Base-by-base conservation (phyloP, 371 early-diverging fungal species). In the Rhizopus delemar region DNA sequence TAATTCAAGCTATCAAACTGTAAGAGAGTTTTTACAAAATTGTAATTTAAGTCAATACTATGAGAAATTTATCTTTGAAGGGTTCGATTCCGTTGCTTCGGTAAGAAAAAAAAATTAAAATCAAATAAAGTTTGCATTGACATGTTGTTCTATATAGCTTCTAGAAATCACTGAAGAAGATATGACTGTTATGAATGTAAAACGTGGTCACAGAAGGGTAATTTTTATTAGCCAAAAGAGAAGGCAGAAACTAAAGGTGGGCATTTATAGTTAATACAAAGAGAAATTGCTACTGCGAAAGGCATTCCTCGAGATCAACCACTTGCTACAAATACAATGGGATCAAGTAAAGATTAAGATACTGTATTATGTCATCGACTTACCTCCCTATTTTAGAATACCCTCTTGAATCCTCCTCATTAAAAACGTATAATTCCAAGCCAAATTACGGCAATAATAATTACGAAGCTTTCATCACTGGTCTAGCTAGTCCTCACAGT, bases 181-280 rank as follows among this genome's bases (percentile, higher is more conserved):
- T 50, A 66, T 77, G 62, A 69, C 60, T 11, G 68, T 66, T 3
- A 73, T 77, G 71, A 62, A 67, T 22, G 66, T 74, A 16, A 77
- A 77, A 59, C 67, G 77, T 8, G 77, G 77, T 48, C 77, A 77
- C 50, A 60, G 77, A 62, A 70, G 77, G 55, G 73, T 77, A 69
- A 66, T 16, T 35, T 46, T 46, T 22, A 22, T 22, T 22, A 41
- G 54, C 13, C 33, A 31, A 5, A 29, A 34, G 3, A 13, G 31
- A 4, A 36, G 32, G 12, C 13, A 34, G 5, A 7, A 33, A 49
- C 29, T 15, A 13, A 22, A 36, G 15, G 49, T 60, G 7, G 13
- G 1, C 39, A 12, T 22, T 22, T 22, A 22, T 73, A 73, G 76
- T 31, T 73, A 13, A 64, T 81, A 15, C 81, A 81, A 62, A 68